Conservation (phyloP, 352 stramenopile genomes). For the Globisporangium irregulare region DNA sequence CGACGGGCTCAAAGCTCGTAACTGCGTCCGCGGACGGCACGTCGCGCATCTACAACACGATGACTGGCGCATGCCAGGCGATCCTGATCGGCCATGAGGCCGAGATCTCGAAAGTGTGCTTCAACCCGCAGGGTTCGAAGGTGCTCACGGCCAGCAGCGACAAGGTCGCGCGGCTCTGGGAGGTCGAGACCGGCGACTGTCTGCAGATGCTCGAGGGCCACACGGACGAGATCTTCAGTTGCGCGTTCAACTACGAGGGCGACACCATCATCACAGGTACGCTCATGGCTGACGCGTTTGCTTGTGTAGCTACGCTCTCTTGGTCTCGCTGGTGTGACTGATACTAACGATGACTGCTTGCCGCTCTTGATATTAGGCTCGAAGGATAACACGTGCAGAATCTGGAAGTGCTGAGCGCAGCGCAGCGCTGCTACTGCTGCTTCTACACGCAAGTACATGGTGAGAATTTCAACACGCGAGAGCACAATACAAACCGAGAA, state of each 20-base stretch:
- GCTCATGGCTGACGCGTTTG: not conserved
- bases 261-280: constrained; percentile 97
- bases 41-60: constrained; percentile 94
- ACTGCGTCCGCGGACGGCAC: constrained; percentile 93
- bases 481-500: not conserved
- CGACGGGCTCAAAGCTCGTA: constrained; percentile 93
- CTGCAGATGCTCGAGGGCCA: constrained; percentile 94
- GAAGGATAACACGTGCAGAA: constrained; percentile 86
- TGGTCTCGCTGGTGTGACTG: not conserved
- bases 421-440: not conserved
- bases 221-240: constrained; percentile 97
- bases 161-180: constrained; percentile 93
- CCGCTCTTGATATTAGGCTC: constrained; percentile 32
- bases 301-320: not conserved
- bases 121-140: constrained; percentile 94
- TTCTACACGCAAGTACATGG: constrained; percentile 1
- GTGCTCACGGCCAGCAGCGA: constrained; percentile 93
- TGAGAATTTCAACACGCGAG: not conserved
- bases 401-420: constrained; percentile 61
- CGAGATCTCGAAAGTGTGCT: constrained; percentile 95
- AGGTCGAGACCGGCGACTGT: constrained; percentile 93
- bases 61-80: constrained; percentile 92
- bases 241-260: constrained; percentile 96
- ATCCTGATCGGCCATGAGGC: constrained; percentile 95
- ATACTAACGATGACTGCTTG: not conserved